Conservation (phyloP, 331 rosid species). For the Erythrophleum ivorense region DNA sequence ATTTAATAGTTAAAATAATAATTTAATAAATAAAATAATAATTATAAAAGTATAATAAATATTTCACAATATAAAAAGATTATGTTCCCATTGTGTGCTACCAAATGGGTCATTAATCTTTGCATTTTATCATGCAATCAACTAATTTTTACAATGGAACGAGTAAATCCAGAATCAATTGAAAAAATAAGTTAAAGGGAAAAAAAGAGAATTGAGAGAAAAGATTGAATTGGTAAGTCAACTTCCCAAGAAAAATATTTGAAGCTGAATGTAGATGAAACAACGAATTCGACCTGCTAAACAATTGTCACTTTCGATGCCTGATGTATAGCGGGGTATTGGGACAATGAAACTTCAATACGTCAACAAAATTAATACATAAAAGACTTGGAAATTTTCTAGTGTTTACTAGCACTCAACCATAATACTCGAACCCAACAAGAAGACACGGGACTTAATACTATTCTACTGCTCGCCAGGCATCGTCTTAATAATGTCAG, state of each 20-base stretch:
- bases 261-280: background rate
- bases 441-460: background rate
- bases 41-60: too few relatives aligned
- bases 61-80: too few relatives aligned
- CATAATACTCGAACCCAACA: background rate
- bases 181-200: background rate
- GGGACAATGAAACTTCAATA: constrained; percentile 1
- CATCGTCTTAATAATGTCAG: constrained; percentile 55
- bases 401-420: background rate
- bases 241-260: background rate
- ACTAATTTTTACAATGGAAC: background rate
- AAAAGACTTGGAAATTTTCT: background rate
- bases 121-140: background rate
- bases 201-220: background rate
- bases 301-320: background rate
- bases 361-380: constrained; percentile 23
- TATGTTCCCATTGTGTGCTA: too few relatives aligned
- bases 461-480: constrained; percentile 48
- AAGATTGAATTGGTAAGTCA: background rate
- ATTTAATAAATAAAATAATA: too few relatives aligned
- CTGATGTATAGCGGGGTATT: background rate
- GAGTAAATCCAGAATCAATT: background rate
- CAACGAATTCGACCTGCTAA: background rate
- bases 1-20: too few relatives aligned
- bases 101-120: background rate